These are phyloP conservation scores for Huiozyma naganishii DNA, from an alignment of 805 yeast species.

Conservation along the genomic window DNA sequence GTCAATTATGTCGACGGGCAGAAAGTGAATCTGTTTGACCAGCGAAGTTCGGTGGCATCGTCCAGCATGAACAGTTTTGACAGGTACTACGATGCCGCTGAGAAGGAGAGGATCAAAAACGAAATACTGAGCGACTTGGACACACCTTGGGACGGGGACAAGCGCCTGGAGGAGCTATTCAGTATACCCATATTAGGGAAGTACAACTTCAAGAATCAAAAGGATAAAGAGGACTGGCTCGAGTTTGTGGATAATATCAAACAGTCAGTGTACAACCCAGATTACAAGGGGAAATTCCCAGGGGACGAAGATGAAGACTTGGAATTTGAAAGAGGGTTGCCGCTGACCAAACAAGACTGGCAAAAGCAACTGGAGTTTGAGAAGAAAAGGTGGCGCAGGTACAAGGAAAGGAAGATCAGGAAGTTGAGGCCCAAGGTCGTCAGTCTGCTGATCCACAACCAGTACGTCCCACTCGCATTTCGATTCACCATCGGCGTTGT, in stretches of 20 bases:
- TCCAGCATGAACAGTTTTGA: background rate
- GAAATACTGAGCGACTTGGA: constrained; percentile 33
- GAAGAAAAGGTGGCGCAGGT: constrained; percentile 22
- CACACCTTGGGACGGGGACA: constrained; percentile 63
- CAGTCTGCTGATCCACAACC: constrained; percentile 56
- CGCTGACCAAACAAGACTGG: background rate
- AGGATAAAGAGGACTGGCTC: constrained; percentile 24
- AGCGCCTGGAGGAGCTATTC: constrained; percentile 45
- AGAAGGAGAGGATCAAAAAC: constrained; percentile 9
- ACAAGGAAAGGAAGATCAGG: constrained; percentile 42
- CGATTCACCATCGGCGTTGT: constrained; percentile 50
- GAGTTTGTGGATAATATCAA: constrained; percentile 14
- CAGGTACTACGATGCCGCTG: constrained; percentile 5
- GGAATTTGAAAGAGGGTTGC: background rate
- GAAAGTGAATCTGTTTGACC: constrained; percentile 6
- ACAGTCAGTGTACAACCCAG: background rate
- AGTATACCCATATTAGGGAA: constrained; percentile 19
- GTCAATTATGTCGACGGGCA: constrained; percentile 3
- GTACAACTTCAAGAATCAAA: constrained; percentile 17
- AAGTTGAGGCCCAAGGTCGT: constrained; percentile 54
- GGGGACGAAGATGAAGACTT: background rate
- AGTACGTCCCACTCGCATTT: constrained; percentile 70
- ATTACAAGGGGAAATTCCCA: background rate
- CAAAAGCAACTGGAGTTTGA: constrained; percentile 11
- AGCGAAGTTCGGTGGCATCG: background rate